Base-by-base conservation (phyloP, 1,284 basidiomycete species). In the Pseudozyma pruni region DNA sequence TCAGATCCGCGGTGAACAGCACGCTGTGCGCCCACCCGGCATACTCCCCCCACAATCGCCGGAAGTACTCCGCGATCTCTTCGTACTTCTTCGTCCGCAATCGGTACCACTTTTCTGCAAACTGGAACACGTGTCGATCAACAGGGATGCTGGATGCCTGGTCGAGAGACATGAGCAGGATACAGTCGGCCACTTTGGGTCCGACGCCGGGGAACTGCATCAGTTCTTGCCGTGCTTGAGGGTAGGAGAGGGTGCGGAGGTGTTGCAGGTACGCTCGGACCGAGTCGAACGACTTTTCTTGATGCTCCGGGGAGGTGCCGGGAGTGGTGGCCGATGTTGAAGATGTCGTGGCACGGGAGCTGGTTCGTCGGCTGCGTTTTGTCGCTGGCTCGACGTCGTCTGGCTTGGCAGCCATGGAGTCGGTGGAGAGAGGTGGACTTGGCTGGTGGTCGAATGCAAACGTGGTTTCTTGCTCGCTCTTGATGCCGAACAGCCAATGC, bases 91-190 rank as follows among this genome's bases (percentile, higher is more conserved):
- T 78, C 8, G 64, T 63, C 9, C 76, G 57, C 19, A 82, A 71
- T 8, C 60, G 51, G 47, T 82, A 82, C 75, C 74, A 78, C n/a
- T 67, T 74, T 37, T 75, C 77, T 0, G 80, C 80, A 44, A 82
- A 82, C 17, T 77, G 68, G 41, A 80, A 82, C 1, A 82, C 80
- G 54, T 82, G 80, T 3, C 80, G 67, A 44, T 82, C 80, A 8
- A 82, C 80, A 1, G 80, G 80, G 29, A 82, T 82, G 45, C 63
- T 72, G 2, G 70, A 71, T 2, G 70, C 58, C 40, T 96, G 93
- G 83, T 97, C 92, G 53, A 98, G 83, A 72, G 92, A 93, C 91
- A 98, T 98, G 22, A 99, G 85, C 50, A 97, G 84, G 31, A 98
- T 86, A 79, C 96, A 99, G 80, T 82, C 80, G 7, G 79, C 80